Evolutionary conservation across 2,329 filamentous ascomycete genomes (phyloP).

Genomic region (Diaporthe australafricana): DNA sequence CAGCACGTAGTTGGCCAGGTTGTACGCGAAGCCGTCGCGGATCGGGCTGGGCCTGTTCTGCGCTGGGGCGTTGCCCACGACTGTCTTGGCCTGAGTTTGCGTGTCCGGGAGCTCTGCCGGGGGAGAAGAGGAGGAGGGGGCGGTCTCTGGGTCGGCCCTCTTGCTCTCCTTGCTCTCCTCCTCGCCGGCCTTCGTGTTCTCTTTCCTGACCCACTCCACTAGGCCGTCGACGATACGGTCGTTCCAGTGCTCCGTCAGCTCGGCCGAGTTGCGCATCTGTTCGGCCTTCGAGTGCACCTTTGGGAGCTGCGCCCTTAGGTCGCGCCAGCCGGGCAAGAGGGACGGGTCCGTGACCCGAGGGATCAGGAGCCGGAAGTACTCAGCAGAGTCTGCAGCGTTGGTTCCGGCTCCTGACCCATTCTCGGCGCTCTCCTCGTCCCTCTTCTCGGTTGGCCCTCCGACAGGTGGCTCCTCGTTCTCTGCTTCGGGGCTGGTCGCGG

Average conservation of each 20-base stretch:
- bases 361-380: conserved; percentile 61
- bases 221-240: conserved; percentile 52
- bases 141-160: conserved; percentile 16
- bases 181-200: conserved; percentile 38
- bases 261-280: conserved; percentile 65
- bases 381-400: conserved; percentile 28
- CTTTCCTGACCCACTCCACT: conserved; percentile 56
- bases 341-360: conserved; percentile 66
- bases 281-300: conserved; percentile 60
- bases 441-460: conserved; percentile 19
- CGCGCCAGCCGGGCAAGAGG: conserved; percentile 64
- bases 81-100: not conserved
- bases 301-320: conserved; percentile 54
- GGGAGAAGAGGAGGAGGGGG: not conserved
- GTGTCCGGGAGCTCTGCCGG: not conserved
- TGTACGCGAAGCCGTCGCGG: conserved; percentile 56
- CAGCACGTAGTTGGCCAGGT: conserved; percentile 53
- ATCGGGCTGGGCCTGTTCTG: conserved; percentile 43
- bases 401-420: not conserved
- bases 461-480: conserved; percentile 37
- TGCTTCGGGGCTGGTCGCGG: conserved; percentile 41
- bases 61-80: not conserved
- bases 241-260: conserved; percentile 65
- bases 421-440: conserved; percentile 7
- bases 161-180: conserved; percentile 15